Percentiles rank a stretch among this genome's conserved stretches.
These are phyloP conservation scores for Rhizoctonia solani DNA, from an alignment of 1,284 basidiomycete species.

Conservation along the genomic window DNA sequence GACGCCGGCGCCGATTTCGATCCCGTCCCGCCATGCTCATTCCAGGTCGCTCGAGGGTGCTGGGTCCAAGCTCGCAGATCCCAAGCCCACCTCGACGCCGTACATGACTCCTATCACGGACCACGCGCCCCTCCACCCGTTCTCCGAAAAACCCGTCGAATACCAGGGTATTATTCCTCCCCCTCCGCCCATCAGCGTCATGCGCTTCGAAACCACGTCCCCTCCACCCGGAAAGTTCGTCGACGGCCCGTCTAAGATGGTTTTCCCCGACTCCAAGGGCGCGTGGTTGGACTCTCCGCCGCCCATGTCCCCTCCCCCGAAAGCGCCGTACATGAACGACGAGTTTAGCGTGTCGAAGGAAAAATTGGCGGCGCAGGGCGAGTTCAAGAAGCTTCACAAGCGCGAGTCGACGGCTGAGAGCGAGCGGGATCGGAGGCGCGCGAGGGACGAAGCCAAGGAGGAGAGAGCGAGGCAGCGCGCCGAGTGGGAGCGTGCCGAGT, in stretches of 20 bases:
- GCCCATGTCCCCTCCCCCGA: conserved; percentile 4
- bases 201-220: conserved; percentile 12
- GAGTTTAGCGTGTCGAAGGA: conserved; percentile 32
- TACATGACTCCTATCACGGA: conserved; percentile 30
- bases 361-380: conserved; percentile 19
- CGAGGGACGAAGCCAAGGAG: not conserved
- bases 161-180: conserved; percentile 15
- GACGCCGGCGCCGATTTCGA: not conserved
- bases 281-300: not conserved
- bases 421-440: conserved; percentile 4
- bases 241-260: not conserved
- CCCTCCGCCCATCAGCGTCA: conserved; percentile 24
- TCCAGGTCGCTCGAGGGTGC: not conserved
- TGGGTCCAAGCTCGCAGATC: not conserved
- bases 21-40: not conserved
- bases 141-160: conserved; percentile 30
- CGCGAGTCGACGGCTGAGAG: conserved; percentile 29
- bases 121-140: conserved; percentile 25
- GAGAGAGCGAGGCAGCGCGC: conserved; percentile 11
- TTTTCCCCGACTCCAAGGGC: conserved; percentile 9
- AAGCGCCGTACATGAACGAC: conserved; percentile 25
- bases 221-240: not conserved
- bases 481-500: conserved; percentile 2
- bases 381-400: conserved; percentile 25
- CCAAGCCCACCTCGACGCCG: not conserved